Base-by-base conservation (phyloP, 2,329 filamentous ascomycete species). In the Diaporthe helianthi region DNA sequence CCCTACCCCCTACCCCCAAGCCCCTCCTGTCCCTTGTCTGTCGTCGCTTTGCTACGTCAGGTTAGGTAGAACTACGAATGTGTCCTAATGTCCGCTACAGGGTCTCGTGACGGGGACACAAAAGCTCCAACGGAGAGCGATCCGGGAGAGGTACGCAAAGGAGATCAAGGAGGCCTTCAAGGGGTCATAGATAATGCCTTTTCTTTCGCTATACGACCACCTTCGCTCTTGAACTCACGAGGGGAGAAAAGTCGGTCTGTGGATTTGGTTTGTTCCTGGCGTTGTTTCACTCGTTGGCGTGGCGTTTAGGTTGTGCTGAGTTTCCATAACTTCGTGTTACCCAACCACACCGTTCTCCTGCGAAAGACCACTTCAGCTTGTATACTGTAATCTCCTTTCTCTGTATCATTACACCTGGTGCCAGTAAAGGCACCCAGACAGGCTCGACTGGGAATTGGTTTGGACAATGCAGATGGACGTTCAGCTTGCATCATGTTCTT, bases 101-200 rank as follows among this genome's bases (percentile, higher is more conserved):
- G 86, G 86, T 2, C 80, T 89, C 33, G 86, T 88, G 36, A 89
- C 87, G 38, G 87, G 86, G n/a, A 89, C 87, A 8, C 85, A 88
- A 71, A 89, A 89, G 78, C 80, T 89, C 51, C 88, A 89, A 79
- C 82, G 87, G 69, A 82, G 83, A 73, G 80, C 79, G 31, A 79
- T 89, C 55, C 83, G 81, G 73, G 82, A 84, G 46, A 80, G 78
- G 64, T 89, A 86, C 76, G 80, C 81, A 74, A 80, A 82, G 75
- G 80, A 88, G 66, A 87, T 89, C 65, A 75, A 81, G n/a, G 79
- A 80, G 52, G 79, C 79, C 36, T 78, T 82, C 70, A 77, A 76
- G n/a, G 54, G 55, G 4, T 61, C 55, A 9, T 63, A 63, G 58
- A 19, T 44, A 36, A 19, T 1, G 3, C 19, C 29, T 61, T 12